These are phyloP conservation scores for Helotiales sp. DNA, from an alignment of 2,329 filamentous ascomycete genomes.

Conservation along the genomic window DNA sequence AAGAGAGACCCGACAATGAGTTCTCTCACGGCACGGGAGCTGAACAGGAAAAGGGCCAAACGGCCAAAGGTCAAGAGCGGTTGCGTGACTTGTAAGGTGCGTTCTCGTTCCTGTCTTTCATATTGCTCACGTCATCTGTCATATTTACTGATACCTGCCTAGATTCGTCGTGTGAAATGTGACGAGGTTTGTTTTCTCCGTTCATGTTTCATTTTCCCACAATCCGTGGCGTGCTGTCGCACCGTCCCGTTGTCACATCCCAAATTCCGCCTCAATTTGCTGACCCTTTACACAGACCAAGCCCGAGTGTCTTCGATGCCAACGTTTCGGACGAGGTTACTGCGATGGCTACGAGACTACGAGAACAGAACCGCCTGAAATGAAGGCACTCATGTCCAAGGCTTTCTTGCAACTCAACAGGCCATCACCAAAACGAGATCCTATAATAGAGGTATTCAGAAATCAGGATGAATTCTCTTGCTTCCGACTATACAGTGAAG, in stretches of 20 bases:
- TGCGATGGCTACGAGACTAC: conserved; percentile 54
- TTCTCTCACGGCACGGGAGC: conserved; percentile 19
- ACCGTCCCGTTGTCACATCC: neutral
- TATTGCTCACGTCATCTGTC: neutral
- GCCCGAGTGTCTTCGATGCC: conserved; percentile 59
- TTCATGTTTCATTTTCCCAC: neutral
- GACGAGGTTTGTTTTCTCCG: conserved; percentile 46
- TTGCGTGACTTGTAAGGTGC: conserved; percentile 66
- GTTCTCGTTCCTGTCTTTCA: conserved; percentile 21
- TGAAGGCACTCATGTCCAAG: conserved; percentile 5
- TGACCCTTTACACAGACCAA: conserved; percentile 38
- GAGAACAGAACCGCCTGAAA: neutral
- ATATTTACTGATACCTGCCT: conserved; percentile 7
- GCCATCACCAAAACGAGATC: conserved; percentile 2
- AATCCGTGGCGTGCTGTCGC: neutral
- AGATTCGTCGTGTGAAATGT: conserved; percentile 60
- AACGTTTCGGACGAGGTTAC: conserved; percentile 51
- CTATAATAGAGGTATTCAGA: conserved; percentile 11
- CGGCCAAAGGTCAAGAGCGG: conserved; percentile 59
- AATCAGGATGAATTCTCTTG: conserved; percentile 19
- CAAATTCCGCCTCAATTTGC: neutral
- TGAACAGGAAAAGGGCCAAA: conserved; percentile 17
- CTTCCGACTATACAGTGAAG: conserved; percentile 20
- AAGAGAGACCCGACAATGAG: neutral
- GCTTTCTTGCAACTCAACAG: neutral